phyloP scores from a whole-genome alignment of 2,329 filamentous ascomycete species.

The Trichoderma aggressivum region DNA sequence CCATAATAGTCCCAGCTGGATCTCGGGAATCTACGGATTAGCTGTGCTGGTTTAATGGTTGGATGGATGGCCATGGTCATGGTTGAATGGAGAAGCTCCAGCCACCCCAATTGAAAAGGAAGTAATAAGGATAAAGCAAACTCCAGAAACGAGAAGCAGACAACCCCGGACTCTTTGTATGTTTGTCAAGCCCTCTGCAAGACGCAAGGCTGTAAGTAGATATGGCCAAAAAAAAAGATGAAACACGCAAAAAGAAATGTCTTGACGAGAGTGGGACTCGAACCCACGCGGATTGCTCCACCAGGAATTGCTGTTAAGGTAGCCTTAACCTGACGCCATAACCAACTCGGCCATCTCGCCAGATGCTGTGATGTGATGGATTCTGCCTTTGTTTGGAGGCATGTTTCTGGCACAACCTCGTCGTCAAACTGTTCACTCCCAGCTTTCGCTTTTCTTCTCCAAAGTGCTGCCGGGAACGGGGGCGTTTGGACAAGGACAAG shows the following conservation, averaged over 20 bases:
- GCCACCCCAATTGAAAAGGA: background rate
- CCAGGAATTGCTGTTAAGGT: conserved; percentile 21
- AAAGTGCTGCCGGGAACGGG: background rate
- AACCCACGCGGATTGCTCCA: conserved; percentile 22
- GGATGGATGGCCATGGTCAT: background rate
- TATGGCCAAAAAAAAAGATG: background rate
- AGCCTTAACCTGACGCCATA: conserved; percentile 22
- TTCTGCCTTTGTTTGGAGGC: background rate
- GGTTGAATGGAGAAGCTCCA: background rate
- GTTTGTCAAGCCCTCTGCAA: background rate
- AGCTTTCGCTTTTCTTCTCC: background rate
- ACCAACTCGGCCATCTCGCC: conserved; percentile 21
- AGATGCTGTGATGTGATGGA: background rate
- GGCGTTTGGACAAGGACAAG: background rate
- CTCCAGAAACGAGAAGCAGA: background rate
- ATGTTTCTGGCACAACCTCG: background rate
- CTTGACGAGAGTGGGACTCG: conserved; percentile 23
- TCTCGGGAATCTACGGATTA: background rate
- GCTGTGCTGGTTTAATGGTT: background rate
- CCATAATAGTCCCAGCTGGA: background rate
- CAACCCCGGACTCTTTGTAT: background rate
- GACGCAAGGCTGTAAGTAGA: background rate
- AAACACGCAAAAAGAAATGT: conserved; percentile 9
- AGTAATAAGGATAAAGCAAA: background rate
- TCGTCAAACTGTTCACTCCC: background rate